phyloP scores from a whole-genome alignment of 768 basidiomycete species.

The Pleurotus tuber-regium region DNA sequence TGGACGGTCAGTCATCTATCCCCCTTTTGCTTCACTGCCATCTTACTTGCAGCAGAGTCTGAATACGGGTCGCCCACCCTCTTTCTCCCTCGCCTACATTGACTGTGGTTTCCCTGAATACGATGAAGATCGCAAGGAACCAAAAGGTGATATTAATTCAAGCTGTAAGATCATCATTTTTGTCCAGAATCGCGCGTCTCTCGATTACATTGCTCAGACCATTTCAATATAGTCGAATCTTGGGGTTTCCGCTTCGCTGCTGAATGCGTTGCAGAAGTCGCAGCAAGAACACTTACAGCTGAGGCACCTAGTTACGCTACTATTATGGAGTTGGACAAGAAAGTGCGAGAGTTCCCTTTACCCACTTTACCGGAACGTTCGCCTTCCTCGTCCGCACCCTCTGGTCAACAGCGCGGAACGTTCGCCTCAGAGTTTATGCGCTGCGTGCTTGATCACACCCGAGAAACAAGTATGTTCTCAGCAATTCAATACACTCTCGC shows the following conservation, averaged over 20 bases:
- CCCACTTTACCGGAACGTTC: conserved; percentile 47
- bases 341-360: conserved; percentile 63
- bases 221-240: conserved; percentile 55
- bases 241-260: conserved; percentile 67
- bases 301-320: conserved; percentile 63
- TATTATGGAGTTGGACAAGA: conserved; percentile 65
- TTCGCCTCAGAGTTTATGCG: conserved; percentile 39
- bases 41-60: conserved; percentile 45
- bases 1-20: conserved; percentile 50
- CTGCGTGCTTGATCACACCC: conserved; percentile 47
- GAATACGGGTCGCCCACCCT: conserved; percentile 68
- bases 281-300: conserved; percentile 56
- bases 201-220: too few relatives aligned
- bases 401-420: conserved; percentile 18
- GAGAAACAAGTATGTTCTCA: conserved; percentile 39
- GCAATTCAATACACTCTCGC: background rate
- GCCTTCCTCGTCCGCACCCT: background rate
- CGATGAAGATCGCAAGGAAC: conserved; percentile 25
- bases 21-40: background rate
- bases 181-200: background rate
- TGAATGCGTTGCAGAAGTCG: conserved; percentile 65
- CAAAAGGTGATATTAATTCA: conserved; percentile 22
- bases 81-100: conserved; percentile 61
- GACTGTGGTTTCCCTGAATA: conserved; percentile 63
- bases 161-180: conserved; percentile 10